These are phyloP conservation scores for Aspergillus terreus DNA, from an alignment of 2,329 filamentous ascomycete genomes.

Conservation along the genomic window DNA sequence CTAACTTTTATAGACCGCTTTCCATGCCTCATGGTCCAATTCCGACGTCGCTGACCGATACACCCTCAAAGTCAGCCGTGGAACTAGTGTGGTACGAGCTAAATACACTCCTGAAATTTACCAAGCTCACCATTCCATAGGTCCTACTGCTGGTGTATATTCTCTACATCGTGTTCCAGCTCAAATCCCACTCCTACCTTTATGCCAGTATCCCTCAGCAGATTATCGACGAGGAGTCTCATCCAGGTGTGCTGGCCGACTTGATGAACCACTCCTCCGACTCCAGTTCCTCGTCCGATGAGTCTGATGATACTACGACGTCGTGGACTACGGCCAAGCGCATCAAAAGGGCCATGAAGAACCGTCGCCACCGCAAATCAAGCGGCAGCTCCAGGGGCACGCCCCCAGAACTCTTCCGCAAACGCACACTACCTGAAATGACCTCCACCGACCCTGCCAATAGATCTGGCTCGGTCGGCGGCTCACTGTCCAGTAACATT, in stretches of 20 bases:
- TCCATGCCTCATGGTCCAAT: conserved; percentile 79
- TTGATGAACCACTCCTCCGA: conserved; percentile 63
- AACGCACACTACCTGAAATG: conserved; percentile 16
- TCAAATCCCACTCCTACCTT: conserved; percentile 88
- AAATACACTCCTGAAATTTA: not conserved
- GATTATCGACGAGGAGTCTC: conserved; percentile 86
- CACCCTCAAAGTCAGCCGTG: conserved; percentile 81
- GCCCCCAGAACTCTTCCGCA: conserved; percentile 21
- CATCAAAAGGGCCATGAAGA: conserved; percentile 71
- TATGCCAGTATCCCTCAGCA: conserved; percentile 90
- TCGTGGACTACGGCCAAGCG: conserved; percentile 72
- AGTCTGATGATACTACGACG: conserved; percentile 64
- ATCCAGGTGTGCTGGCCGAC: conserved; percentile 76
- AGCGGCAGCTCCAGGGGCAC: conserved; percentile 63
- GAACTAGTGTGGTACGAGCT: conserved; percentile 69
- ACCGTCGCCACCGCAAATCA: conserved; percentile 70
- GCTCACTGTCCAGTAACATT: conserved; percentile 18
- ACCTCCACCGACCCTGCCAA: conserved; percentile 12
- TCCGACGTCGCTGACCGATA: conserved; percentile 59
- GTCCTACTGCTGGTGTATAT: conserved; percentile 77
- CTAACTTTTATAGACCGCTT: conserved; percentile 62
- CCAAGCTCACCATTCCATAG: conserved; percentile 31
- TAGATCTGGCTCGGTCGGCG: conserved; percentile 18
- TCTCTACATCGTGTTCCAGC: conserved; percentile 82
- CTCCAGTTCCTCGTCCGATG: conserved; percentile 51